Percentiles rank a stretch among this genome's conserved stretches.
Conservation (phyloP, 345 rosid species). For the Gossypium raimondii region DNA sequence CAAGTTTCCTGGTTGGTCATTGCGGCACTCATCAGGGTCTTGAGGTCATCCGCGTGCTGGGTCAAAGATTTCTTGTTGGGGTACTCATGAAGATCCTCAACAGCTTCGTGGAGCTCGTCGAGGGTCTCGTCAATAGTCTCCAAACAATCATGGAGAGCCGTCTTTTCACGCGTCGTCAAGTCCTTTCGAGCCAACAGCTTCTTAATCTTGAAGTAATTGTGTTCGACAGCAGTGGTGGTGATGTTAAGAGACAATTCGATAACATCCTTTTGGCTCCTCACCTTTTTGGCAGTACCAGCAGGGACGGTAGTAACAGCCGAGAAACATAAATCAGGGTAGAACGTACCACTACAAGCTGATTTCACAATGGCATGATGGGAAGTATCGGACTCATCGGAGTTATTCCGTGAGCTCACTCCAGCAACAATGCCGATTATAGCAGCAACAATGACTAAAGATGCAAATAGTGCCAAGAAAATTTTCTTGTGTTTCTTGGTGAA, state of each 20-base stretch:
- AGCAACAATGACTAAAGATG: conserved; percentile 35
- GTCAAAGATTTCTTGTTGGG: conserved; percentile 57
- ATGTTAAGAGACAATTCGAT: conserved; percentile 50
- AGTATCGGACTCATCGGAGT: not conserved
- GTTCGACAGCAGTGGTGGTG: conserved; percentile 42
- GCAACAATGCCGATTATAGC: conserved; percentile 39
- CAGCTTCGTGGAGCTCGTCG: conserved; percentile 61
- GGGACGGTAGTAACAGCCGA: conserved; percentile 45
- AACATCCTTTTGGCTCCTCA: conserved; percentile 51
- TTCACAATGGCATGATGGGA: conserved; percentile 56
- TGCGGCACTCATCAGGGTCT: conserved; percentile 75
- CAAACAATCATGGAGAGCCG: conserved; percentile 81
- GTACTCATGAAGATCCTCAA: conserved; percentile 52
- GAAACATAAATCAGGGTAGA: conserved; percentile 65
- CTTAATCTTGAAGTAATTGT: conserved; percentile 48
- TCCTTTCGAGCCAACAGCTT: conserved; percentile 22
- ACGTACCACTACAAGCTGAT: conserved; percentile 57
- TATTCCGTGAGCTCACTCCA: conserved; percentile 29
- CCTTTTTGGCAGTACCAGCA: conserved; percentile 28
- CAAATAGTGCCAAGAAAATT: conserved; percentile 30
- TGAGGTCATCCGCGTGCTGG: conserved; percentile 75
- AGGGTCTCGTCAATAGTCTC: conserved; percentile 84
- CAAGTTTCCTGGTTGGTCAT: conserved; percentile 88
- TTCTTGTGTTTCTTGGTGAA: conserved; percentile 29
- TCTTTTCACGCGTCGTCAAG: conserved; percentile 52